Evolutionary conservation across 495 filamentous ascomycete species (phyloP).

Genomic region (Penicillium lagena): DNA sequence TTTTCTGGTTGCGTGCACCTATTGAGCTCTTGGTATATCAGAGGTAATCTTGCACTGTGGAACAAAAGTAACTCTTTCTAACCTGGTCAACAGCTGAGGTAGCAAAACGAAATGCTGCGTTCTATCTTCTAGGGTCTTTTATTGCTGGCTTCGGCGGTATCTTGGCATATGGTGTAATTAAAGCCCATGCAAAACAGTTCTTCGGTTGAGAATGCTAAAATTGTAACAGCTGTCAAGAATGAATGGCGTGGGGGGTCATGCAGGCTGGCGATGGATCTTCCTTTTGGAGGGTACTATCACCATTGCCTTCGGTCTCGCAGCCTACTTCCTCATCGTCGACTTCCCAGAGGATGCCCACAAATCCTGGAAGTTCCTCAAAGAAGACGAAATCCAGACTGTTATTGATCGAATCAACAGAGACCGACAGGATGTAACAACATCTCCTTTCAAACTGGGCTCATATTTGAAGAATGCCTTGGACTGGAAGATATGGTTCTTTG

Average conservation of each 20-base stretch:
- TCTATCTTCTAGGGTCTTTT: slow-evolving; percentile 47
- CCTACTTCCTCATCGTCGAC: slow-evolving; percentile 42
- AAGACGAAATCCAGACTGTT: slow-evolving; percentile 37
- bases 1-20: slow-evolving; percentile 51
- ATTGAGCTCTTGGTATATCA: slow-evolving; percentile 52
- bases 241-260: slow-evolving; percentile 29
- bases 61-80: too few relatives aligned
- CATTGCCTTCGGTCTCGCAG: slow-evolving; percentile 21
- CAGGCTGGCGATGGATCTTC: slow-evolving; percentile 55
- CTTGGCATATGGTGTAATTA: slow-evolving; percentile 42
- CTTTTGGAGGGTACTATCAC: slow-evolving; percentile 46
- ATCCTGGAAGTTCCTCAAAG: slow-evolving; percentile 38
- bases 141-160: slow-evolving; percentile 51
- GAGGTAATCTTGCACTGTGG: too few relatives aligned
- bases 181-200: too few relatives aligned
- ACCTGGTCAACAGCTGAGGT: too few relatives aligned
- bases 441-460: slow-evolving; percentile 29
- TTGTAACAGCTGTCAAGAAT: slow-evolving; percentile 35
- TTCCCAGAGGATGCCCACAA: slow-evolving; percentile 40
- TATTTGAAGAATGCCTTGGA: slow-evolving; percentile 38
- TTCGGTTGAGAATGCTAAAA: too few relatives aligned
- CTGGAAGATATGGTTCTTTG: slow-evolving; percentile 49
- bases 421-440: slow-evolving; percentile 39
- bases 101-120: slow-evolving; percentile 46
- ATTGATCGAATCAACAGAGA: slow-evolving; percentile 44